Conservation (phyloP, 192 early-diverging fungal genomes). For the Coemansia sp. region DNA sequence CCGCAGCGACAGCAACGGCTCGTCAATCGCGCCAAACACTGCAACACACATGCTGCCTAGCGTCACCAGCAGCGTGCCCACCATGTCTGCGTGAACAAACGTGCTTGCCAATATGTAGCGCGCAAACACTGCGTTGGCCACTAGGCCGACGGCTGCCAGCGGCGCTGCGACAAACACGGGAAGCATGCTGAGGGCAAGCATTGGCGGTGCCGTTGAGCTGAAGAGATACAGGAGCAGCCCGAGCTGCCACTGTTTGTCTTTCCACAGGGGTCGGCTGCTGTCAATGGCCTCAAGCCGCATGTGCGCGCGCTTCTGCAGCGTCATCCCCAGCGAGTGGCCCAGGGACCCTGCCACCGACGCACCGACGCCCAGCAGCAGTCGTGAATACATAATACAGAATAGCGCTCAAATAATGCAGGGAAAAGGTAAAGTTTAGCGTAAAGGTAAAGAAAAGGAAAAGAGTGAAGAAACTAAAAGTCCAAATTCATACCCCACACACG, state of each 20-base stretch:
- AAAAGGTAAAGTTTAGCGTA: not conserved
- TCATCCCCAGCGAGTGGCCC: slow-evolving; percentile 72
- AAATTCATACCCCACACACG: not conserved
- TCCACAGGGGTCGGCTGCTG: slow-evolving; percentile 23
- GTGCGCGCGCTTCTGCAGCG: slow-evolving; percentile 75
- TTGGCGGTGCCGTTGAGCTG: slow-evolving; percentile 69
- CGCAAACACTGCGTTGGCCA: slow-evolving; percentile 77
- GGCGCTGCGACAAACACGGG: slow-evolving; percentile 78
- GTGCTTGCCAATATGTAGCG: slow-evolving; percentile 61
- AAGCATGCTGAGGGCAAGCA: slow-evolving; percentile 72
- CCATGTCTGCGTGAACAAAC: slow-evolving; percentile 61
- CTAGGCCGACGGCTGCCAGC: slow-evolving; percentile 68
- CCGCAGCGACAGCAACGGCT: slow-evolving; percentile 66
- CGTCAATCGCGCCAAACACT: slow-evolving; percentile 73
- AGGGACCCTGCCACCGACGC: slow-evolving; percentile 66
- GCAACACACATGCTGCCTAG: slow-evolving; percentile 67
- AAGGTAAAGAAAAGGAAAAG: slow-evolving; percentile 5
- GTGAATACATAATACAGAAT: slow-evolving; percentile 28
- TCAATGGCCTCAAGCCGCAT: slow-evolving; percentile 31
- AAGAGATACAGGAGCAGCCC: slow-evolving; percentile 67
- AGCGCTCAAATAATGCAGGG: not conserved
- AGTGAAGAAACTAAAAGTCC: not conserved
- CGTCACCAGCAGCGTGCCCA: slow-evolving; percentile 68
- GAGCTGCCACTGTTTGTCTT: slow-evolving; percentile 63
- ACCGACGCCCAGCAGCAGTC: slow-evolving; percentile 56